phyloP scores from a whole-genome alignment of 2,329 filamentous ascomycete genomes.

The Pseudocercospora cruenta region DNA sequence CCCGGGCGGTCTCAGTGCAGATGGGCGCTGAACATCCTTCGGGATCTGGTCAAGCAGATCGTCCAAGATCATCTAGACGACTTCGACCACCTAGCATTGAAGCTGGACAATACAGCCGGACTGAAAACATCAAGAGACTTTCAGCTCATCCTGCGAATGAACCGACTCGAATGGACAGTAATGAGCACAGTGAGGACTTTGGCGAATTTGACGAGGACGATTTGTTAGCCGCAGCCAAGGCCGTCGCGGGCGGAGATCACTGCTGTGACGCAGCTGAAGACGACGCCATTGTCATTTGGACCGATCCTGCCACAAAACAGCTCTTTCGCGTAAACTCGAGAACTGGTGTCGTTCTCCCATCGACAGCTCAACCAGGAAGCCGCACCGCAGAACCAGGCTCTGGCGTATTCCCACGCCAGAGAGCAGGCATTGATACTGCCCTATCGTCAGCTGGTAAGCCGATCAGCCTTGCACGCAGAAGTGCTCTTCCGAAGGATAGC shows the following conservation, averaged over 20 bases:
- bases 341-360: conserved; percentile 53
- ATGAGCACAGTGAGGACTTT: conserved; percentile 32
- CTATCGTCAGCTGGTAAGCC: conserved; percentile 35
- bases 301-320: conserved; percentile 62
- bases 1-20: not conserved
- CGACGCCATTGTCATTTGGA: conserved; percentile 58
- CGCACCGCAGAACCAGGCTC: no score
- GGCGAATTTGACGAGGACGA: conserved; percentile 32
- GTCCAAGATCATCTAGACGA: not conserved
- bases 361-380: not conserved
- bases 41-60: not conserved
- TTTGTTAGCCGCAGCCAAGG: conserved; percentile 22
- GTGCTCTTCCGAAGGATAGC: conserved; percentile 7
- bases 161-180: no score
- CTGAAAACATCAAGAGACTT: not conserved
- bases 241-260: not conserved
- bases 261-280: conserved; percentile 7
- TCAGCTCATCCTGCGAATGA: not conserved
- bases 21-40: not conserved
- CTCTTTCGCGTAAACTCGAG: conserved; percentile 57
- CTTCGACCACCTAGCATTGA: not conserved
- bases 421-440: conserved; percentile 31
- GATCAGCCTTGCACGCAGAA: conserved; percentile 39
- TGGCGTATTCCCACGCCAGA: conserved; percentile 8
- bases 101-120: not conserved